Base-by-base conservation (phyloP, 139 green algal genomes). In the Zygnema circumcarinatum region DNA sequence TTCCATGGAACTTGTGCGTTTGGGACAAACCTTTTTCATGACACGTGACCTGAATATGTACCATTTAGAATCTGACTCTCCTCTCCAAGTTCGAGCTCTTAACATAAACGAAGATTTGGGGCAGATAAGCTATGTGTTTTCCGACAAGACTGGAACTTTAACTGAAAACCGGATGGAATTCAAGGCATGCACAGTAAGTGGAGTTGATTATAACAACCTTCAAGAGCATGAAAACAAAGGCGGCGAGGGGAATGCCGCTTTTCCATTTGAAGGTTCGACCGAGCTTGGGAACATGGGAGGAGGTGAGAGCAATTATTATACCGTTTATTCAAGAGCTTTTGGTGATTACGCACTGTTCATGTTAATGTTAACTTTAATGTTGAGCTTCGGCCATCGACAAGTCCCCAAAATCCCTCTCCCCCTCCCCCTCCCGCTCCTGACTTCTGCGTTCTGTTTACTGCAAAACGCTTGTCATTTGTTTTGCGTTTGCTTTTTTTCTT, bases 101-200 rank as follows among this genome's bases (percentile, higher is more conserved):
- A 98, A 98, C 90, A 92, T 99, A 39, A 99, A 98, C 72, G 97
- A 99, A 90, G 96, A 99, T 87, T 94, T 99, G 76, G 96, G 96
- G 11, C 85, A 95, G 92, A 92, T 99, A 56, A 85, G 96, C 88
- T 98, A 98, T 81, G 94, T 99, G 56, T 94, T 99, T 74, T 94
- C 87, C 41, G 96, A 99, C 93, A 99, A 99, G 92, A 99, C 96
- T 3, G 88, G 88, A 42, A 92, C 88, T 31, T 74, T 92, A 74
- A 92, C 88, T 1, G 21, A 89, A 72, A 92, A 92, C 42, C 33
- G 47, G 36, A 92, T 92, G 88, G 36, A 52, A 35, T 85, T 92
- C 68, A 69, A 76, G 42, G 25, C 29, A 29, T 84, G 56, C 42
- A 56, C 42, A 72, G 29, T 88, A 36, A 20, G n/a, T 40, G 87